A percentile compares a stretch with the other conserved stretches of the same genome.
These are phyloP conservation scores for Microcos paniculata DNA, from an alignment of 345 rosid species.

Conservation along the genomic window DNA sequence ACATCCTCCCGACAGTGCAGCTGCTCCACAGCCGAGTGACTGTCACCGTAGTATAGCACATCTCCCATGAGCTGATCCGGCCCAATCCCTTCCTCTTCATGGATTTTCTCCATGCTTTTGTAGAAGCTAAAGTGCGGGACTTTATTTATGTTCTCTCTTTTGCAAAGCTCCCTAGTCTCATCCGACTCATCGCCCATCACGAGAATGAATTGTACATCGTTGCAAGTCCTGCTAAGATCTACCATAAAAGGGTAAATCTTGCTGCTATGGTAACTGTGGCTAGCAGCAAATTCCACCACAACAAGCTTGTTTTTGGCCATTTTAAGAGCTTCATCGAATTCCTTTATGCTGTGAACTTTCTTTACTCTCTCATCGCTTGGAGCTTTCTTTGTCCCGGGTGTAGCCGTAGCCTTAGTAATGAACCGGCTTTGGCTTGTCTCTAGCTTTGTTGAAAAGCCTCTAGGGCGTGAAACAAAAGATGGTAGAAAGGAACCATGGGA, in stretches of 20 bases:
- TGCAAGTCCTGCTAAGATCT: conserved; percentile 74
- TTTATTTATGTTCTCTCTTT: conserved; percentile 67
- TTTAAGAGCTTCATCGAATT: conserved; percentile 70
- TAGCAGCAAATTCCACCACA: conserved; percentile 76
- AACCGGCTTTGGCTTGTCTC: conserved; percentile 6
- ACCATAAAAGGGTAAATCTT: conserved; percentile 88
- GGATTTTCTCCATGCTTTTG: conserved; percentile 82
- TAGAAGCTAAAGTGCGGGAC: conserved; percentile 93
- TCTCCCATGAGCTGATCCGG: conserved; percentile 83
- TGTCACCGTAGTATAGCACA: conserved; percentile 93
- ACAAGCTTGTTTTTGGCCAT: conserved; percentile 67
- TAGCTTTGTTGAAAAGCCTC: not conserved
- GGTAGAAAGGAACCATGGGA: conserved; percentile 23
- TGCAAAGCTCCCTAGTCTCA: conserved; percentile 63
- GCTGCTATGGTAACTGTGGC: conserved; percentile 47
- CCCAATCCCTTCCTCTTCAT: conserved; percentile 87
- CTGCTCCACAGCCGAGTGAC: conserved; percentile 79
- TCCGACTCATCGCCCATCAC: conserved; percentile 92
- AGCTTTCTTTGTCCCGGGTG: conserved; percentile 42
- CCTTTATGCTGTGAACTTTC: conserved; percentile 66
- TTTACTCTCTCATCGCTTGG: conserved; percentile 53
- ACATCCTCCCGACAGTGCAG: conserved; percentile 70
- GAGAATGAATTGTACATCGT: conserved; percentile 74
- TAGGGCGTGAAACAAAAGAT: conserved; percentile 11
- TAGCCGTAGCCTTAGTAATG: conserved; percentile 44